phyloP scores from a whole-genome alignment of 805 yeast genomes.

The Pichia exigua region DNA sequence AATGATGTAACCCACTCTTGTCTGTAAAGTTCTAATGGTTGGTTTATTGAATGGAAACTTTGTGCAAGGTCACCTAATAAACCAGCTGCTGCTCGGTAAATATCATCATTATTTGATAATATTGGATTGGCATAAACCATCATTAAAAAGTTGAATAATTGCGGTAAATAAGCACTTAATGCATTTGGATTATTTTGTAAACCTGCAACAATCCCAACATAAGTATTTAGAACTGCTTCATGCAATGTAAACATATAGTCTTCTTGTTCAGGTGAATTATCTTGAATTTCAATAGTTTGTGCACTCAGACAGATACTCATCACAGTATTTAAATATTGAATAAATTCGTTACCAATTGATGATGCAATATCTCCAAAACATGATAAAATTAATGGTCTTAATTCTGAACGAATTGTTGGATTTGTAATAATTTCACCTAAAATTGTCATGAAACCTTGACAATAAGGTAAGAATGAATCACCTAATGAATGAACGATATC shows the following conservation, averaged over 20 bases:
- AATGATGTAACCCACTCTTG: conserved; percentile 77
- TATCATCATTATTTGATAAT: conserved; percentile 56
- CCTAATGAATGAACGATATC: conserved; percentile 90
- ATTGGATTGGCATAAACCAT: conserved; percentile 51
- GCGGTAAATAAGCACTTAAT: conserved; percentile 55
- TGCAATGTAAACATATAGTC: conserved; percentile 68
- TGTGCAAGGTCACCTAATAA: conserved; percentile 88
- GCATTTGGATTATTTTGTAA: conserved; percentile 59
- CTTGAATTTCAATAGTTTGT: conserved; percentile 51
- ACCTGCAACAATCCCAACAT: conserved; percentile 94
- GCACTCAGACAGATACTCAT: conserved; percentile 71
- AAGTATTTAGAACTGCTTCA: conserved; percentile 91
- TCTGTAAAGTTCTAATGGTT: conserved; percentile 54
- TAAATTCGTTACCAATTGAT: conserved; percentile 70
- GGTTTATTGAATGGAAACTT: conserved; percentile 66
- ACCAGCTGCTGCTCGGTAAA: conserved; percentile 81
- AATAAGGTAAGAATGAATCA: conserved; percentile 60
- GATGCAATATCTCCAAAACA: conserved; percentile 96
- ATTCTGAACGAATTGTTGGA: conserved; percentile 63
- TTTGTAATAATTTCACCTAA: conserved; percentile 67
- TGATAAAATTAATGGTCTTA: conserved; percentile 81
- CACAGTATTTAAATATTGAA: conserved; percentile 69
- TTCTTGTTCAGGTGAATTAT: conserved; percentile 60
- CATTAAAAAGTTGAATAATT: conserved; percentile 64
- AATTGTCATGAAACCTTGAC: conserved; percentile 74